phyloP scores from a whole-genome alignment of 2,329 filamentous ascomycete genomes.

The Nannizzia gypsea region DNA sequence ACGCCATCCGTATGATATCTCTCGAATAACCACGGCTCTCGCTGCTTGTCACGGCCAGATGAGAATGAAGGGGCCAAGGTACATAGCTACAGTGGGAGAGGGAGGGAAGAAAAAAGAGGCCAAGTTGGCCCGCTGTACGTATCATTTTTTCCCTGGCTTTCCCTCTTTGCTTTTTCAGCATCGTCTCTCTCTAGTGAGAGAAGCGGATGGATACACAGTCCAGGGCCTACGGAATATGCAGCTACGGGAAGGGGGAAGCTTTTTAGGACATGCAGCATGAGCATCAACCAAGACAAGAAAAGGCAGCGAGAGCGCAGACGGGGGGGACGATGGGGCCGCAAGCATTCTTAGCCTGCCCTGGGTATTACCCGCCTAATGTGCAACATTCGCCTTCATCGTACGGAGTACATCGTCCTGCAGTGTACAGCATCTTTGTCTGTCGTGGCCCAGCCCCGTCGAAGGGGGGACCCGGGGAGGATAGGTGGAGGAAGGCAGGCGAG shows the following conservation, averaged over 20 bases:
- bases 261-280: not conserved
- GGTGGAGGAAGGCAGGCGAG: not conserved
- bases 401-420: not conserved
- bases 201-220: not conserved
- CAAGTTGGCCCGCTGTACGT: slow-evolving; percentile 3
- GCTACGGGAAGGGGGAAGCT: not conserved
- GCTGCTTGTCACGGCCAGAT: not conserved
- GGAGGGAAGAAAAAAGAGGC: not conserved
- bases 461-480: not conserved
- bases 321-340: not conserved
- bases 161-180: not conserved
- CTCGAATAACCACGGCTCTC: not conserved
- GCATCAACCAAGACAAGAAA: not conserved
- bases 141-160: not conserved
- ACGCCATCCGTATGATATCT: no score
- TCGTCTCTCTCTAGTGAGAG: no score
- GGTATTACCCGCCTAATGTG: slow-evolving; percentile 3
- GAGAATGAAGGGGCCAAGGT: not conserved
- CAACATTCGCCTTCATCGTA: not conserved
- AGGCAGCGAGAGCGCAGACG: not conserved
- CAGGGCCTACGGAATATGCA: slow-evolving; percentile 3
- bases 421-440: not conserved
- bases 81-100: not conserved
- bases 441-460: not conserved
- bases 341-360: not conserved